phyloP scores from a whole-genome alignment of 2,329 filamentous ascomycete species.

The Sphaceloma murrayae region DNA sequence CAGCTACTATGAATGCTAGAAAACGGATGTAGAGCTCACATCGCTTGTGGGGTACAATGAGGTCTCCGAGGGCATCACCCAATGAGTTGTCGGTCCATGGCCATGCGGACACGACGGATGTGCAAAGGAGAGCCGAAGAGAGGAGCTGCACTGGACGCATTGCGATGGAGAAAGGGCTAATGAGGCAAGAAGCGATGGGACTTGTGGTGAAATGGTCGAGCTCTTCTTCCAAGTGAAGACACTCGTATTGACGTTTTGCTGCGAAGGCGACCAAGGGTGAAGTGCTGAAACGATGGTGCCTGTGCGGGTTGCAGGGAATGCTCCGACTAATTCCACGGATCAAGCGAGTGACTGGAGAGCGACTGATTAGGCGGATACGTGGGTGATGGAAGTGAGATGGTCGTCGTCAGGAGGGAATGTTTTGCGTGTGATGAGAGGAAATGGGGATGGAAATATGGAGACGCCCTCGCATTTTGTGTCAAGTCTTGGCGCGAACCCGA shows the following conservation, averaged over 20 bases:
- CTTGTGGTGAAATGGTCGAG: neutral
- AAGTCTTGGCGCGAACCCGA: neutral
- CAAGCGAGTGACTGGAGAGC: slow-evolving; percentile 11
- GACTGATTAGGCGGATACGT: slow-evolving; percentile 1
- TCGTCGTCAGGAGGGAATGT: neutral
- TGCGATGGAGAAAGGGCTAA: slow-evolving; percentile 16
- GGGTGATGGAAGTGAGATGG: neutral
- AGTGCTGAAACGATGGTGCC: neutral
- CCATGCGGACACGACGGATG: slow-evolving; percentile 25
- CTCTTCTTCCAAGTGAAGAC: too few relatives aligned
- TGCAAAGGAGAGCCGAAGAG: slow-evolving; percentile 26
- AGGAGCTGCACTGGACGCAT: slow-evolving; percentile 30
- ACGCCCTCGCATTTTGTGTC: neutral
- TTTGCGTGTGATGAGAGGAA: neutral
- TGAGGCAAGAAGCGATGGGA: neutral
- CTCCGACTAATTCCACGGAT: neutral
- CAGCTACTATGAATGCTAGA: neutral
- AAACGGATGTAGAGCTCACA: neutral
- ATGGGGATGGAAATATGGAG: neutral
- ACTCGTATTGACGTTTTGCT: slow-evolving; percentile 6
- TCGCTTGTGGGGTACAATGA: slow-evolving; percentile 11
- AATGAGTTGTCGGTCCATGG: slow-evolving; percentile 24
- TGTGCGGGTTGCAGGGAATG: neutral
- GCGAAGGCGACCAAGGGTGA: neutral
- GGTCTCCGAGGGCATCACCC: slow-evolving; percentile 23